Conservation (phyloP, 2,329 filamentous ascomycete species). For the Drechslera avenae region DNA sequence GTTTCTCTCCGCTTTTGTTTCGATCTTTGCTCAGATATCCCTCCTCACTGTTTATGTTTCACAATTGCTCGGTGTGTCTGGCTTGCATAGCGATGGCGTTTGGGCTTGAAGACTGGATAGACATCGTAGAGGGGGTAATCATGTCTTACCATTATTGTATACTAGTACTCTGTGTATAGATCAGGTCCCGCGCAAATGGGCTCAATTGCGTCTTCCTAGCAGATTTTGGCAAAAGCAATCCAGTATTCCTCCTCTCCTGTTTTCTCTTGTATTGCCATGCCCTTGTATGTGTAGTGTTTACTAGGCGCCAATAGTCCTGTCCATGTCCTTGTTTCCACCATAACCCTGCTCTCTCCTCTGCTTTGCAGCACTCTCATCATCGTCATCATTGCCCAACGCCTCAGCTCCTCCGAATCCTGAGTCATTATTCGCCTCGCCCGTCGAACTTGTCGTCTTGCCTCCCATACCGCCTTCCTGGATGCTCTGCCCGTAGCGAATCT, state of each 20-base stretch:
- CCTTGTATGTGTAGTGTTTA: no score
- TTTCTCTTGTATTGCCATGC: no score
- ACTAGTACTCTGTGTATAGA: neutral
- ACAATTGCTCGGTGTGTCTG: constrained; percentile 3
- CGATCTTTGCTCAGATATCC: constrained; percentile 33
- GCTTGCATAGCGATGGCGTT: constrained; percentile 34
- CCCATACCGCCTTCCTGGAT: constrained; percentile 63
- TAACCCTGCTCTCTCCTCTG: constrained; percentile 60
- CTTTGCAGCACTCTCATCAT: constrained; percentile 45
- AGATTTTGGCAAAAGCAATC: neutral
- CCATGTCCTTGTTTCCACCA: constrained; percentile 55
- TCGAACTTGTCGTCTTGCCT: constrained; percentile 54
- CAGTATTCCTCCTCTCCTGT: neutral
- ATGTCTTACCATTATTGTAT: constrained; percentile 5
- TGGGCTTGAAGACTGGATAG: neutral
- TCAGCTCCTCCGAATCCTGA: constrained; percentile 49
- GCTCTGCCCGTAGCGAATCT: constrained; percentile 61
- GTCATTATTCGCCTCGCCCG: constrained; percentile 46
- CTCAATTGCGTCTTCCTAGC: no score
- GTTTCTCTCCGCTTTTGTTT: constrained; percentile 1
- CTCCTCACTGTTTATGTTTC: constrained; percentile 15
- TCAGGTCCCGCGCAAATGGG: no score
- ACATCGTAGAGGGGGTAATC: constrained; percentile 1
- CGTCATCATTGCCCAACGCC: constrained; percentile 47
- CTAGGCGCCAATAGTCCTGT: constrained; percentile 55